A percentile compares a stretch with the other conserved stretches of the same genome.
Evolutionary conservation across 1,139 yeast species (phyloP).

Genomic region (Spathaspora sp.): DNA sequence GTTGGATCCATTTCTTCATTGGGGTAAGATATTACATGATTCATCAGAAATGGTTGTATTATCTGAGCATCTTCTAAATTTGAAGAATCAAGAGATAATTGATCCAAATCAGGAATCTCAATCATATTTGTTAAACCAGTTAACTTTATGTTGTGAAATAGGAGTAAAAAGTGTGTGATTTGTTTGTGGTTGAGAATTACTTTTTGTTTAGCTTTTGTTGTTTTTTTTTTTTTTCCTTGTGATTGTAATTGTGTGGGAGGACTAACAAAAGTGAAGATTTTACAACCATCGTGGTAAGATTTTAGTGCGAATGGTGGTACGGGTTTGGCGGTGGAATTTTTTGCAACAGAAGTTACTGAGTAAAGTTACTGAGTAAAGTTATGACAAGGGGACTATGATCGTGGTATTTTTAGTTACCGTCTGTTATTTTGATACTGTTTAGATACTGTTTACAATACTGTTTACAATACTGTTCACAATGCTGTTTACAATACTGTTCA

Average conservation of each 20-base stretch:
- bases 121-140: conserved; percentile 36
- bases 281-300: too few species aligned
- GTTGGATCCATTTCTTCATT: neutral
- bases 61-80: neutral
- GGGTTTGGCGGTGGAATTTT: too few species aligned
- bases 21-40: conserved; percentile 5
- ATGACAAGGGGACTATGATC: too few species aligned
- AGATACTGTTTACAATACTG: too few species aligned
- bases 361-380: too few species aligned
- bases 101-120: conserved; percentile 43
- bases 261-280: too few species aligned
- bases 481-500: too few species aligned
- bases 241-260: neutral
- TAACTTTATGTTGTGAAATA: neutral
- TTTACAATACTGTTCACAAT: too few species aligned
- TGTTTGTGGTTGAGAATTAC: neutral
- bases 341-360: too few species aligned
- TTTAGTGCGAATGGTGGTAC: too few species aligned
- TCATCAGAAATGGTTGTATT: conserved; percentile 1
- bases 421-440: too few species aligned
- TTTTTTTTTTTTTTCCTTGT: neutral
- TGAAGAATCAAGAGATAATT: conserved; percentile 14
- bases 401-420: too few species aligned
- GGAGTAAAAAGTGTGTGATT: neutral
- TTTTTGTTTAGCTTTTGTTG: neutral